These are phyloP conservation scores for Ceratobasidium sp. DNA, from an alignment of 1,284 basidiomycete genomes.

Conservation along the genomic window DNA sequence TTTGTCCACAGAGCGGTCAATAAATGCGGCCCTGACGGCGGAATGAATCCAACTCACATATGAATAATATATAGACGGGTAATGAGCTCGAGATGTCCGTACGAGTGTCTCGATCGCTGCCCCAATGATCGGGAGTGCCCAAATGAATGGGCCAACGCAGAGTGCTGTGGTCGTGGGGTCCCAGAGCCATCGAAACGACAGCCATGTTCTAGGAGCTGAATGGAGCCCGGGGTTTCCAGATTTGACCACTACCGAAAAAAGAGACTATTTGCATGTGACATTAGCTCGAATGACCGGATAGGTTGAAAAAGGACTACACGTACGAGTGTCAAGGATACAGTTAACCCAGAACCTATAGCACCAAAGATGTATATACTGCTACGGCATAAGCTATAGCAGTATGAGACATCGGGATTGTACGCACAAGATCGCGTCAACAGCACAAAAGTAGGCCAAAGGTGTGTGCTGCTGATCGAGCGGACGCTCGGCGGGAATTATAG, in stretches of 20 bases:
- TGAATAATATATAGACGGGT: constrained; percentile 39
- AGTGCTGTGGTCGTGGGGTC: constrained; percentile 24
- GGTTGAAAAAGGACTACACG: not conserved
- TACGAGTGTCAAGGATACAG: constrained; percentile 38
- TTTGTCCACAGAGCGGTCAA: not conserved
- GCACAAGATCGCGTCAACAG: constrained; percentile 19
- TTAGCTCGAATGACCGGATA: not conserved
- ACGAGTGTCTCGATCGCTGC: constrained; percentile 20
- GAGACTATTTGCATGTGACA: constrained; percentile 15
- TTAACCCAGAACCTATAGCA: constrained; percentile 31
- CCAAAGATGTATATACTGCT: constrained; percentile 32
- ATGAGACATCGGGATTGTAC: not conserved
- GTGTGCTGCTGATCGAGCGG: constrained; percentile 39
- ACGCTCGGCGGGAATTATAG: constrained; percentile 18
- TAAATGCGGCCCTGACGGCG: not conserved
- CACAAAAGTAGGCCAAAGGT: constrained; percentile 31
- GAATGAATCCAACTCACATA: constrained; percentile 10
- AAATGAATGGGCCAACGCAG: constrained; percentile 29
- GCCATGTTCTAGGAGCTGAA: constrained; percentile 23
- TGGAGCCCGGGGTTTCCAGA: constrained; percentile 12
- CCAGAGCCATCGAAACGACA: constrained; percentile 39
- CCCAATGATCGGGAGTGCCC: constrained; percentile 20
- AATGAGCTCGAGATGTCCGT: constrained; percentile 3
- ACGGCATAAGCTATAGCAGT: not conserved
- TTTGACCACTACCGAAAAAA: constrained; percentile 36